Percentiles rank a stretch among this genome's conserved stretches.
phyloP scores from a whole-genome alignment of 192 early-diverging fungal species.

The Phlyctochytrium bullatum region DNA sequence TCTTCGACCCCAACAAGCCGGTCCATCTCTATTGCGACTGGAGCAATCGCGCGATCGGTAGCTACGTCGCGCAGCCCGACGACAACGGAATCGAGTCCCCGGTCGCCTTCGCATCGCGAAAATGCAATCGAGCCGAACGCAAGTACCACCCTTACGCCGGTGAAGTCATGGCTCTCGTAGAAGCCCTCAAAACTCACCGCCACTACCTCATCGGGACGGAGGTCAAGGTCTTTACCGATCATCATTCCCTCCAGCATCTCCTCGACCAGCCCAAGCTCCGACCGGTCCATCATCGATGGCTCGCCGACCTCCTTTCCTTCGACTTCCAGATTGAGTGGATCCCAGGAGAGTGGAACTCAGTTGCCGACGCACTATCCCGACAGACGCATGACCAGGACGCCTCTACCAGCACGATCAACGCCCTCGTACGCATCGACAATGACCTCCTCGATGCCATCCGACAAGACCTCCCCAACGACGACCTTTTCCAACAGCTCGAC shows the following conservation, averaged over 20 bases:
- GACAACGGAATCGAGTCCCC: conserved; percentile 10
- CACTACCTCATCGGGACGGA: conserved; percentile 16
- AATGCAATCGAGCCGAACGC: conserved; percentile 9
- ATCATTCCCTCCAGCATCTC: conserved; percentile 6
- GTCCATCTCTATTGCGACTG: conserved; percentile 11
- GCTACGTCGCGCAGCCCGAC: background rate
- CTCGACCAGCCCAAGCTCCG: conserved; percentile 12
- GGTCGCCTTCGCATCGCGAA: conserved; percentile 15
- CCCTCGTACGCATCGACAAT: background rate
- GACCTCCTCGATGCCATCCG: background rate
- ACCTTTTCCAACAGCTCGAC: background rate
- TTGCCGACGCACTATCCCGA: conserved; percentile 18
- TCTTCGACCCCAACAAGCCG: conserved; percentile 1
- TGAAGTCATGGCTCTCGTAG: conserved; percentile 17
- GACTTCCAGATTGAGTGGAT: conserved; percentile 21
- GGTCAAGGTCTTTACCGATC: conserved; percentile 17
- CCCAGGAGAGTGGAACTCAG: conserved; percentile 18
- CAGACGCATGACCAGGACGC: background rate
- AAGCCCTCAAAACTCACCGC: background rate
- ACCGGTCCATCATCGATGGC: conserved; percentile 15
- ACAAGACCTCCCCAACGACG: background rate
- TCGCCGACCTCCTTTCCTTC: conserved; percentile 14
- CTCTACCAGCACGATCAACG: background rate
- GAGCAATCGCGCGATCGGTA: too few species aligned
- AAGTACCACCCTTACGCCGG: conserved; percentile 22